These are phyloP conservation scores for Wickerhamia fluorescens DNA, from an alignment of 805 yeast species.

Conservation along the genomic window DNA sequence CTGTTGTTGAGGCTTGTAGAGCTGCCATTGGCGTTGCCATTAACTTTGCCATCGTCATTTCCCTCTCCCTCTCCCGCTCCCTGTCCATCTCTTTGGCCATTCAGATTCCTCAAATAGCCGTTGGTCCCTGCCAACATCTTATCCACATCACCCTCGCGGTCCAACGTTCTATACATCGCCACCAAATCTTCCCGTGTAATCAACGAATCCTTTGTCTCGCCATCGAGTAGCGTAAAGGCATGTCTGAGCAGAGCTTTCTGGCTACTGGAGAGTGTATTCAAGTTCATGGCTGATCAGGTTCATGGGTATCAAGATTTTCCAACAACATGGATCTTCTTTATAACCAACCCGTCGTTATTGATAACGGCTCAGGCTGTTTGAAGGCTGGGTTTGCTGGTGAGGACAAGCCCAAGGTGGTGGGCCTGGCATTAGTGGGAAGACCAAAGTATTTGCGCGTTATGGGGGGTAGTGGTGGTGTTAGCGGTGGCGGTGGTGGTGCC, in stretches of 20 bases:
- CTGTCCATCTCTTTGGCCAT: too few species aligned
- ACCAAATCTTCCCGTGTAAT: slow-evolving; percentile 51
- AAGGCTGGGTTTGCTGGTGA: slow-evolving; percentile 94
- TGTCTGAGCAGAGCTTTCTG: slow-evolving; percentile 64
- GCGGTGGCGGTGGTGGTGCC: slow-evolving; percentile 5
- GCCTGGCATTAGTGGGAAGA: slow-evolving; percentile 65
- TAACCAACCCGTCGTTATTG: slow-evolving; percentile 41
- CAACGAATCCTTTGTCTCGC: slow-evolving; percentile 64
- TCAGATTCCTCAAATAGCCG: too few species aligned
- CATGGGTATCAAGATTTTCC: not conserved
- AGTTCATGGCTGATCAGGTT: not conserved
- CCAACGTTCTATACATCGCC: slow-evolving; percentile 46
- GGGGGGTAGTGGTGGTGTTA: slow-evolving; percentile 52
- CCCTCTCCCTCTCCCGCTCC: too few species aligned
- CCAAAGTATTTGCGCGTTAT: slow-evolving; percentile 80
- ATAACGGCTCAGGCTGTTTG: slow-evolving; percentile 71
- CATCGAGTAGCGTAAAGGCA: slow-evolving; percentile 74
- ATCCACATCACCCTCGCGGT: slow-evolving; percentile 38
- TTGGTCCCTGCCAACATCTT: slow-evolving; percentile 40
- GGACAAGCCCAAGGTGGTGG: slow-evolving; percentile 62
- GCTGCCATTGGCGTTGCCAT: too few species aligned
- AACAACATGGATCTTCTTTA: slow-evolving; percentile 16
- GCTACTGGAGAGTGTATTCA: slow-evolving; percentile 45
- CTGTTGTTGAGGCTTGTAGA: too few species aligned
- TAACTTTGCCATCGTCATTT: slow-evolving; percentile 6